A percentile compares a stretch with the other conserved stretches of the same genome.
phyloP scores from a whole-genome alignment of 441 rosid genomes.

The Gossypium trilobum region DNA sequence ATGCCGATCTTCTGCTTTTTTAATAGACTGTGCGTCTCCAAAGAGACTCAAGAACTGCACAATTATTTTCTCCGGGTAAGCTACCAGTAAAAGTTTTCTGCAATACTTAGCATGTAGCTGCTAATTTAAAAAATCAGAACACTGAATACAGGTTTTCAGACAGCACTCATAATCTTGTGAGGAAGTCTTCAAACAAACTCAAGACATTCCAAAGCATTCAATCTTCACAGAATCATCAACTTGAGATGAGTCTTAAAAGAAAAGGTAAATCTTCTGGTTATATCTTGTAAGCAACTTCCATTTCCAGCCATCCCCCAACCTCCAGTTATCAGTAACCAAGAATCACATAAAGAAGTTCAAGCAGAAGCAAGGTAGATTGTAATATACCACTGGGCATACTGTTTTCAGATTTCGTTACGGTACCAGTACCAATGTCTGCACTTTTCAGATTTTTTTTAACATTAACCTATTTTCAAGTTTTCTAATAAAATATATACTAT shows the following conservation, averaged over 20 bases:
- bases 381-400: too few species aligned
- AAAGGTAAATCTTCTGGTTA: neutral
- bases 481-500: too few species aligned
- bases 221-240: neutral
- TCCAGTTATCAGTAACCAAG: neutral
- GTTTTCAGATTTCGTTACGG: too few species aligned
- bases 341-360: too few species aligned
- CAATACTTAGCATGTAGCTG: neutral
- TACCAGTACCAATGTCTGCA: too few species aligned
- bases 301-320: neutral
- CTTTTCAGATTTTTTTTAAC: too few species aligned
- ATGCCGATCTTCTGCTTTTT: slow-evolving; percentile 77
- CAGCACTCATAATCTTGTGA: neutral
- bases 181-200: neutral
- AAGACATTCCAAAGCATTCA: neutral
- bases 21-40: slow-evolving; percentile 57
- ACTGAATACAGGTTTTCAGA: neutral
- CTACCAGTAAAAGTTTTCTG: neutral
- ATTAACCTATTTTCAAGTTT: too few species aligned
- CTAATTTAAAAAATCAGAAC: too few species aligned
- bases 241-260: neutral
- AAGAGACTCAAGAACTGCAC: slow-evolving; percentile 73
- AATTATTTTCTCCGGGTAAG: neutral
- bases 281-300: neutral
- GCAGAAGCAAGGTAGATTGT: too few species aligned